Evolutionary conservation across 2,329 filamentous ascomycete genomes (phyloP), one percentile per base, ranked within the genome.

Genomic region (Basipetospora chlamydospora): DNA sequence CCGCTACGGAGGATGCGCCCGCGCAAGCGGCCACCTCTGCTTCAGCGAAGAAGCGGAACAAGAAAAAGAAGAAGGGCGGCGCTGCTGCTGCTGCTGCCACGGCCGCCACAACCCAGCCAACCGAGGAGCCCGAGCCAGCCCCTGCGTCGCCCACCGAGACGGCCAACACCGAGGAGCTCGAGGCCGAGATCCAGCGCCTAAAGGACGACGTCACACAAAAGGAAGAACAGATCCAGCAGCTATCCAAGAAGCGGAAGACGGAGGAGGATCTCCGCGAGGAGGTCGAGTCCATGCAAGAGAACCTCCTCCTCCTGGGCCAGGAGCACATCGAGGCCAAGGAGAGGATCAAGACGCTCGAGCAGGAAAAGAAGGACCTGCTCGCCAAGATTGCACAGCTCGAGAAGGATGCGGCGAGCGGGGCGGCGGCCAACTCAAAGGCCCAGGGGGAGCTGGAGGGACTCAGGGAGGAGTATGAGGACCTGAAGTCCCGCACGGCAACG

Each of bases 241-340:
- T 95, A 5, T 71, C 72, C 18, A 70, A 72, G 39, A 78, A 80
- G 53, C 64, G 83, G 32, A 75, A 76, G 49, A 81, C 77, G 12
- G 82, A 90, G 39, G 83, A 88, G 37, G 78, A 79, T 15, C 63
- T 93, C 29, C 69, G 73, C 18, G 87, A 94, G 48, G 87, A 96
- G 57, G 81, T 95, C 40, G 85, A 92, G 47, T 77, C 73, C 3
- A 61, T 96, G 41, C 74, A 80, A 35, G 84, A 93, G 39, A 82
- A 87, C 44, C 61, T 96, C 6, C 59, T 88, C 29, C 67, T 74
- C 33, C 75, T 92, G 42, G 86, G 86, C 8, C 74, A 86, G 46
- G 83, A 92, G 41, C 80, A 88, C 47, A 84, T 93, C 9, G 77
- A 83, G 45, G 78, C 81, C 11, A 88, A 86, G 56, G 77, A 90